Evolutionary conservation across 805 yeast genomes (phyloP), one percentile per base, ranked within the genome.

Genomic region (Kregervanrija fluxuum): DNA sequence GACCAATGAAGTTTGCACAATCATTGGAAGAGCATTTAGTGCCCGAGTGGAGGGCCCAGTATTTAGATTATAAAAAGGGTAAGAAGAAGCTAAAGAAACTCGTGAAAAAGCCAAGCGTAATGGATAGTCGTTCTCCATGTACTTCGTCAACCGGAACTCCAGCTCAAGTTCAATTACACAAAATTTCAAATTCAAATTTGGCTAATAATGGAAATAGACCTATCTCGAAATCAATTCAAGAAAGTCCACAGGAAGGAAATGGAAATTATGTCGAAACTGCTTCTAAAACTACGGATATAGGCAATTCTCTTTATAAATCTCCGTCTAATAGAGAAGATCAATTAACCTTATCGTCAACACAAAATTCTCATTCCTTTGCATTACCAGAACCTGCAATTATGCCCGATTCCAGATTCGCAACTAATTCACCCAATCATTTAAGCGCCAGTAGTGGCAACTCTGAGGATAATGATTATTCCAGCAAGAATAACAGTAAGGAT

Each of bases 31-130:
- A 81, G 43, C 81, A 81, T 46, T 68, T 80, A 40, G 84, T 85
- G 43, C 96, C 97, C 5, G 95, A 85, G 57, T 90, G 98, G 98
- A 80, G 79, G 55, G 83, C 79, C 43, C 81, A 82, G 55, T 90
- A 90, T 58, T 70, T 91, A 33, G 84, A 86, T 55, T 83, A 83
- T 56, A 79, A 79, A 51, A 56, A 63, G 22, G 73, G 76, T 14
- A 70, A 68, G 53, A 68, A 66, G 51, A 54, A 65, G 45, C 53
- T 71, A 36, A 69, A 62, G 40, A 56, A 57, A 35, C 52, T 60
- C 13, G 42, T 42, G 4, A 47, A 46, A 38, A 50, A 54, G 34
- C 45, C 51, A 10, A 49, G 49, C 38, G 52, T 47, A 4, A 11
- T 37, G 14, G 17, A 30, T 22, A 17, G 33, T 15, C 14, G 8